A percentile compares a stretch with the other conserved stretches of the same genome.
Conservation (phyloP, 371 early-diverging fungal species). For the Haplosporangium sp. region DNA sequence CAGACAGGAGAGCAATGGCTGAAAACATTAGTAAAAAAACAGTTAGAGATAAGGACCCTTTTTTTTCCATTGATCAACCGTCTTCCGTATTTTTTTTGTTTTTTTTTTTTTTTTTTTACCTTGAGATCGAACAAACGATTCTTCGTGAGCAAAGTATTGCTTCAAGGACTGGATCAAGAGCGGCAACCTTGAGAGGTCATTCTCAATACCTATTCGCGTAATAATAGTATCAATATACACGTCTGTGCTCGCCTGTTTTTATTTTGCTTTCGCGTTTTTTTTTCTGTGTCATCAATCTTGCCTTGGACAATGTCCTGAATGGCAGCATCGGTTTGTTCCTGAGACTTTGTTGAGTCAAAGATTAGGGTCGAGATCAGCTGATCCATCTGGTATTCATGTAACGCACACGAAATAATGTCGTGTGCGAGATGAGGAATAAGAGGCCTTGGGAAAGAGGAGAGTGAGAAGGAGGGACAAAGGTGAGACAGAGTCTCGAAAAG, state of each 20-base stretch:
- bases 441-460: neutral
- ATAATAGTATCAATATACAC: neutral
- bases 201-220: neutral
- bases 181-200: neutral
- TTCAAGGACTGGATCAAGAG: neutral
- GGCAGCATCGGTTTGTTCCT: neutral
- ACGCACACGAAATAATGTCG: neutral
- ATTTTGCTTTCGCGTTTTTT: neutral
- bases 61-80: neutral
- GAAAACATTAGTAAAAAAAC: neutral
- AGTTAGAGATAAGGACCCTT: neutral
- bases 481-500: too few relatives aligned
- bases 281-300: neutral
- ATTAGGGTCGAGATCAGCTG: constrained; percentile 1
- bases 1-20: neutral
- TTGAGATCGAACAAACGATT: constrained; percentile 1
- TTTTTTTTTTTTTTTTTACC: neutral
- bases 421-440: neutral
- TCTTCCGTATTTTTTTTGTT: neutral
- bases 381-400: neutral
- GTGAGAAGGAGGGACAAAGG: neutral
- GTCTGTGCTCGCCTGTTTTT: neutral
- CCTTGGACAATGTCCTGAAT: constrained; percentile 1
- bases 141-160: neutral
- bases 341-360: neutral